Conservation (phyloP, 2,329 filamentous ascomycete species). For the Hysterium pulicare region DNA sequence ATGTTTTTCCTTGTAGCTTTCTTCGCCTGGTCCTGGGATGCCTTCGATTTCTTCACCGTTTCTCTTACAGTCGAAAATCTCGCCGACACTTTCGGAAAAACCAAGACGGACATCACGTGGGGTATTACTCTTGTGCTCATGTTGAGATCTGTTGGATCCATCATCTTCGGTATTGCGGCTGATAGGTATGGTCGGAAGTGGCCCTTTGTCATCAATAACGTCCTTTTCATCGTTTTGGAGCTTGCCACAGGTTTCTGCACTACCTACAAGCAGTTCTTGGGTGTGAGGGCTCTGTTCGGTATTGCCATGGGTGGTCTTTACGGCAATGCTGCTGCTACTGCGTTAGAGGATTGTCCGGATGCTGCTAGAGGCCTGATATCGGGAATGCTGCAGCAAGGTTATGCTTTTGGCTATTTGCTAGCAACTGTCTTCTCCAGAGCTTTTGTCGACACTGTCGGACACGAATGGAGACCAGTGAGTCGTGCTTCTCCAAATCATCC, state of each 20-base stretch:
- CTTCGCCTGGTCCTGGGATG: constrained; percentile 47
- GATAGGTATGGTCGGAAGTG: constrained; percentile 53
- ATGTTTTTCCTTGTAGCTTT: constrained; percentile 53
- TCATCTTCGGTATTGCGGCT: constrained; percentile 49
- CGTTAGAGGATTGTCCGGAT: constrained; percentile 55
- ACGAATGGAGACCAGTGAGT: constrained; percentile 69
- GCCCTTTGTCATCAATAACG: constrained; percentile 54
- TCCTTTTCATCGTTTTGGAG: constrained; percentile 57
- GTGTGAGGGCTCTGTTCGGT: constrained; percentile 55
- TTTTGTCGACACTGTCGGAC: constrained; percentile 70
- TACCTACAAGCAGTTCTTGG: constrained; percentile 55
- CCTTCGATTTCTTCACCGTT: constrained; percentile 47
- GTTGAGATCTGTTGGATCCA: constrained; percentile 55
- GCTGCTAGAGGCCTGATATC: constrained; percentile 59
- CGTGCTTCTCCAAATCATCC: neutral
- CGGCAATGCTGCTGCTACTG: constrained; percentile 58
- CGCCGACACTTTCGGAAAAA: constrained; percentile 48
- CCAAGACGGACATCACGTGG: constrained; percentile 56
- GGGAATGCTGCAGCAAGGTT: constrained; percentile 62
- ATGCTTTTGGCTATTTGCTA: constrained; percentile 63
- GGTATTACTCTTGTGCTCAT: constrained; percentile 45
- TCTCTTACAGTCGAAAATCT: constrained; percentile 51
- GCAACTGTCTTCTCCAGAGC: constrained; percentile 56
- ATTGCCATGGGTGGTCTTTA: constrained; percentile 60
- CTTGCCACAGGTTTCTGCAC: constrained; percentile 56